Conservation (phyloP, 2,329 filamentous ascomycete genomes). For the Talaromyces sp. region DNA sequence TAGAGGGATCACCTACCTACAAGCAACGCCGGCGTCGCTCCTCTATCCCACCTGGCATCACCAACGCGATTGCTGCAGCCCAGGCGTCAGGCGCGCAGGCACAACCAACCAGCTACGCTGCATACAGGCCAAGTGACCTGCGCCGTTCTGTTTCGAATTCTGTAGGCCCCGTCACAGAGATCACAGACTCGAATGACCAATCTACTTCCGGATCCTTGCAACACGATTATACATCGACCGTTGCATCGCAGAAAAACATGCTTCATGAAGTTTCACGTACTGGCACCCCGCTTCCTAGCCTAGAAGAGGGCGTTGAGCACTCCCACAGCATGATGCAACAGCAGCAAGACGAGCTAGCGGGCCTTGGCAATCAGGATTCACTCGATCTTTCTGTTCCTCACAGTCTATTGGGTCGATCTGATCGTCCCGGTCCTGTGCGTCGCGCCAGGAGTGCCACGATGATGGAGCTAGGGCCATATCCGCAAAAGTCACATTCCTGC, state of each 20-base stretch:
- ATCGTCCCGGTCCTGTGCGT: conserved; percentile 71
- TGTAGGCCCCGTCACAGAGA: conserved; percentile 76
- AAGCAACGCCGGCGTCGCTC: conserved; percentile 94
- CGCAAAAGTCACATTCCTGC: conserved; percentile 97
- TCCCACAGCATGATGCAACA: conserved; percentile 59
- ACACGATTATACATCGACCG: conserved; percentile 67
- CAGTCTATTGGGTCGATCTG: conserved; percentile 60
- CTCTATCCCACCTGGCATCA: conserved; percentile 80
- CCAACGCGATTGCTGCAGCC: conserved; percentile 63
- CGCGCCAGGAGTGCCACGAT: conserved; percentile 91
- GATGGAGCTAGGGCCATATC: conserved; percentile 94
- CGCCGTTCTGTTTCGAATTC: conserved; percentile 87
- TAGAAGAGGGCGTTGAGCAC: conserved; percentile 77
- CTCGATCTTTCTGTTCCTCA: conserved; percentile 55
- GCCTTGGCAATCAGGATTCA: conserved; percentile 64
- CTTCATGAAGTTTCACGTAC: conserved; percentile 78
- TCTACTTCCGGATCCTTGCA: conserved; percentile 71
- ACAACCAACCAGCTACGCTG: conserved; percentile 53
- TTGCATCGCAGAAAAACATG: conserved; percentile 74
- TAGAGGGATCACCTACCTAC: conserved; percentile 97
- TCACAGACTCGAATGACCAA: conserved; percentile 73
- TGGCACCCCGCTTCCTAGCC: conserved; percentile 80
- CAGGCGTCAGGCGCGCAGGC: conserved; percentile 41
- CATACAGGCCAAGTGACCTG: conserved; percentile 83
- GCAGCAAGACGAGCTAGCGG: conserved; percentile 57